Base-by-base conservation (phyloP, 2,329 filamentous ascomycete genomes). In the Coniochaeta prunicola region DNA sequence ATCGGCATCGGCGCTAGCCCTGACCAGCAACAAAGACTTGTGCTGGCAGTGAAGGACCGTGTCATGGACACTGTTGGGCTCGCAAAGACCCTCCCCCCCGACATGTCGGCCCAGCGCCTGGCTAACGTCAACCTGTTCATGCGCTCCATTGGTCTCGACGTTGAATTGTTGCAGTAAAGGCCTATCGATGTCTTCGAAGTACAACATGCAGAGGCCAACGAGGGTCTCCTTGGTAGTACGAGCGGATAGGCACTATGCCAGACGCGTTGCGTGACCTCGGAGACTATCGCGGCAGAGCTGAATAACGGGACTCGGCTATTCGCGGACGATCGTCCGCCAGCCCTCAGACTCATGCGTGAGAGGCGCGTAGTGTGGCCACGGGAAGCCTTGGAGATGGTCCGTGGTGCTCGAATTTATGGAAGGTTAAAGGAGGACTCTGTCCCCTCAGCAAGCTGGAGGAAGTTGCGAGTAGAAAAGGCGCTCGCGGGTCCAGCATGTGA, bases 61-160 rank as follows among this genome's bases (percentile, higher is more conserved):
- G 94, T 99, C 60, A 96, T 97, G 84, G 92, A 96, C 70, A 97
- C 94, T 0, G 91, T 99, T 12, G 80, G 83, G 31, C 85, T 96
- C 57, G 89, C 91, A 67, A 97, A 96, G 80, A 93, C 91, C 1
- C 80, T 99, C 34, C 93, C 94, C 19, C 82, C 87, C 17, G 89
- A 94, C 59, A 91, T 97, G 86, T 87, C 90, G 13, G 86, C 86
- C 61, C 87, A 91, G 70, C 87, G 93, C 60, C 79, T 96, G 59
- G 88, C 89, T 60, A 96, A 96, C 69, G 94, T 99, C 65, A 99
- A 99, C 71, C 77, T 99, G 59, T 99, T 99, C 74, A 97, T 99
- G 92, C 89, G 92, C 69, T 94, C 93, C 59, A 97, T 99, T 74
- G 94, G 94, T n/a, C 81, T 99, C 70, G 94, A 99, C 77, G 94